phyloP scores from a whole-genome alignment of 2,329 filamentous ascomycete species.

The Calonectria multiphialidica region DNA sequence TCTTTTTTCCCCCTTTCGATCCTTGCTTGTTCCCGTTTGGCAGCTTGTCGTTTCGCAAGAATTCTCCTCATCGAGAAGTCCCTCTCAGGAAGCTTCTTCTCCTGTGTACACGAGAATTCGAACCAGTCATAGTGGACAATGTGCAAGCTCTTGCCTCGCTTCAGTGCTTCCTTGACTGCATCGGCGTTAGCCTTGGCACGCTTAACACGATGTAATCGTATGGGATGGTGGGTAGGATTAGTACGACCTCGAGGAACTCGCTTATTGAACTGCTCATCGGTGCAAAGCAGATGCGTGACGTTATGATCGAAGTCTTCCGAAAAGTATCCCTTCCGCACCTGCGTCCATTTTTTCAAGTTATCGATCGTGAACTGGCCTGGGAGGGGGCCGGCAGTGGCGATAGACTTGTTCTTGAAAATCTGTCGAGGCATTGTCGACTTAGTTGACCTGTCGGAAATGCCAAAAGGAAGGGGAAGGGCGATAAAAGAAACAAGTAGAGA shows the following conservation, averaged over 20 bases:
- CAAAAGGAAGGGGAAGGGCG: background rate
- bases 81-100: slow-evolving; percentile 46
- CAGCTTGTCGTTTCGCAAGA: slow-evolving; percentile 45
- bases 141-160: slow-evolving; percentile 48
- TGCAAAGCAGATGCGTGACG: slow-evolving; percentile 81
- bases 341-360: slow-evolving; percentile 76
- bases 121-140: slow-evolving; percentile 67
- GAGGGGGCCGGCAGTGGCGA: slow-evolving; percentile 72
- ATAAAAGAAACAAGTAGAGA: background rate
- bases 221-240: background rate
- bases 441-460: background rate
- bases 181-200: background rate
- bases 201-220: background rate
- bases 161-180: slow-evolving; percentile 54
- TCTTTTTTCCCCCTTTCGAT: slow-evolving; percentile 54
- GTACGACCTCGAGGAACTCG: slow-evolving; percentile 51
- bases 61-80: slow-evolving; percentile 58
- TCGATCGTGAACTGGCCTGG: slow-evolving; percentile 59
- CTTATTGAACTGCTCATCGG: slow-evolving; percentile 69
- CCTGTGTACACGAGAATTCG: slow-evolving; percentile 55
- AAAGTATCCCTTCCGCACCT: slow-evolving; percentile 71
- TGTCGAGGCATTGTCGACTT: slow-evolving; percentile 45
- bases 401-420: slow-evolving; percentile 65
- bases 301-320: slow-evolving; percentile 60
- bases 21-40: slow-evolving; percentile 48